Conservation (phyloP, 371 early-diverging fungal species). For the Apophysomyces variabilis region DNA sequence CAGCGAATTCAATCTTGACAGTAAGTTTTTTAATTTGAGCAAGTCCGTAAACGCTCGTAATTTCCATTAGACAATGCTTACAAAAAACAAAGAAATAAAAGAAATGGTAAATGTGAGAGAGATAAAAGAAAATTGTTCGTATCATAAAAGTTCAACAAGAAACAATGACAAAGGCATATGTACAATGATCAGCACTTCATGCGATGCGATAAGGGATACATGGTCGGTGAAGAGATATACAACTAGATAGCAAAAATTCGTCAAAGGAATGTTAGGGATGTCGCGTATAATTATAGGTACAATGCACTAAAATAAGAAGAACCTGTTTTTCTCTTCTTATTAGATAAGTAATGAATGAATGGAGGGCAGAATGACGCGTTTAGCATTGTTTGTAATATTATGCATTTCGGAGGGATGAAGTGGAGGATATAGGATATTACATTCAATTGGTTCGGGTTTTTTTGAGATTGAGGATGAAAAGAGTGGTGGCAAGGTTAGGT, state of each 20-base stretch:
- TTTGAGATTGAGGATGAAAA: background rate
- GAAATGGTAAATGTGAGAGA: background rate
- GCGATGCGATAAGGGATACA: too few relatives aligned
- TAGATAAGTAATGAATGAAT: slow-evolving; percentile 35
- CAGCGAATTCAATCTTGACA: too few relatives aligned
- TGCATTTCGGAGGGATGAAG: slow-evolving; percentile 32
- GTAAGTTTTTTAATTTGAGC: background rate
- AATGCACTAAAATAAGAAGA: background rate
- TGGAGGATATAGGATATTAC: slow-evolving; percentile 44
- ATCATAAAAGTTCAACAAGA: background rate
- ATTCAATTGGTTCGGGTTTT: slow-evolving; percentile 24
- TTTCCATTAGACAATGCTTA: background rate
- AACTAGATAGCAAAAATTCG: slow-evolving; percentile 4
- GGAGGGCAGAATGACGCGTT: slow-evolving; percentile 25
- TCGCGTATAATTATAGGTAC: too few relatives aligned
- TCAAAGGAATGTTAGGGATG: background rate
- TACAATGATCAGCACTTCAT: background rate
- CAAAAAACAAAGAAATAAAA: background rate
- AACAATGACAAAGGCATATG: background rate
- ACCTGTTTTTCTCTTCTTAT: slow-evolving; percentile 7
- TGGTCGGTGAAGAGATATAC: background rate
- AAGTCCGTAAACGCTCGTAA: background rate
- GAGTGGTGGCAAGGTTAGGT: slow-evolving; percentile 18
- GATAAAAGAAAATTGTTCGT: background rate
- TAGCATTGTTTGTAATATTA: slow-evolving; percentile 10